Base-by-base conservation (phyloP, 257 asterid genomes). In the Fraxinus cuspidata region DNA sequence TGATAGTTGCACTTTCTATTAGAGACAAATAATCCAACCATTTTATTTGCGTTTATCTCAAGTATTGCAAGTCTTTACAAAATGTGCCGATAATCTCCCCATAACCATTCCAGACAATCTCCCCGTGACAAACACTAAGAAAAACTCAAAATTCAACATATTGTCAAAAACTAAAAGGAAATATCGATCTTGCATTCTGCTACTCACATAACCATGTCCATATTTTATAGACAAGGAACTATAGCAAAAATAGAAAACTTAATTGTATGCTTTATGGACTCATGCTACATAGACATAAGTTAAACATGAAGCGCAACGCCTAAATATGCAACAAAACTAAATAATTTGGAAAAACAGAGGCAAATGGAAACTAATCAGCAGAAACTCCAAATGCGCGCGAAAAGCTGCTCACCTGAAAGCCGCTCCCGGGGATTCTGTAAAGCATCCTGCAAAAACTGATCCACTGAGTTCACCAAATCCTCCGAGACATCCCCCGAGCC, bases 361-460 rank as follows among this genome's bases (percentile, higher is more conserved):
- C 15, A 40, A 40, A 40, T 11, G 47, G 15, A 40, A 40, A 40
- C 16, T 40, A 40, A 40, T 40, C 15, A 2, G 47, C 3, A 40
- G 47, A 40, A 40, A 40, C 47, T 40, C 47, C 47, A 40, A 37
- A 40, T 40, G 47, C 47, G 11, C 15, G 13, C 47, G 15, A 40
- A 40, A 53, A 53, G 27, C 64, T 53, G 25, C 31, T 81, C 71
- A 93, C 99, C 99, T 3, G 99, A 96, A 67, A 96, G 90, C 29
- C 99, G 97, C 85, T 96, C 99, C 3, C 98, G 92, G 71, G 98
- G 98, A 89, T 96, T 96, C 86, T 96, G 99, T 78, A 96, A 79
- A 73, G 99, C 99, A 78, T 96, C 99, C 47, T 92, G 89, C 71
- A 96, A 83, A 87, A 96, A 93, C 89, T 90, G 98, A 88, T 96